These are phyloP conservation scores for Trichoderma guizhouense DNA, from an alignment of 2,329 filamentous ascomycete genomes.

Conservation along the genomic window DNA sequence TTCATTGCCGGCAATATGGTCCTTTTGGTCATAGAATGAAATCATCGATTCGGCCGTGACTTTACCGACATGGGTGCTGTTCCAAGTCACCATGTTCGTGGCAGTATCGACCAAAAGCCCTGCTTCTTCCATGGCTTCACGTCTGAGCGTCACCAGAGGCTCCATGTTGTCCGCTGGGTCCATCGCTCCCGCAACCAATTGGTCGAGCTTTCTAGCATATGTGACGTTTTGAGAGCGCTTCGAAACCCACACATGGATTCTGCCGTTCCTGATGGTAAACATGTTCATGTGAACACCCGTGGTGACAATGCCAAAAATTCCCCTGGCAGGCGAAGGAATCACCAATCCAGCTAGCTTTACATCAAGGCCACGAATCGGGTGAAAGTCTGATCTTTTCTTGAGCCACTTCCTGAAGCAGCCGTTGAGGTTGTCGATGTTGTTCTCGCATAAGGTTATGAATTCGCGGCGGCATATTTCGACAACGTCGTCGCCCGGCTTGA, in stretches of 20 bases:
- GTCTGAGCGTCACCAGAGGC: conserved; percentile 29
- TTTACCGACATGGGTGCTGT: conserved; percentile 24
- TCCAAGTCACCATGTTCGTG: conserved; percentile 22
- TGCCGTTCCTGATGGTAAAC: conserved; percentile 30
- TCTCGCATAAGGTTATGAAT: conserved; percentile 27
- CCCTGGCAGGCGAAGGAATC: conserved; percentile 33
- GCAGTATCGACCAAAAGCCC: conserved; percentile 27
- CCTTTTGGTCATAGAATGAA: conserved; percentile 36
- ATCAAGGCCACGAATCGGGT: conserved; percentile 30
- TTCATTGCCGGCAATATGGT: conserved; percentile 28
- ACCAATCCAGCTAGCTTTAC: conserved; percentile 23
- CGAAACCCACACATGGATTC: conserved; percentile 34
- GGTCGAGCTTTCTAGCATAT: conserved; percentile 36
- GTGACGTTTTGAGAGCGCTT: conserved; percentile 30
- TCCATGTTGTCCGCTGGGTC: conserved; percentile 28
- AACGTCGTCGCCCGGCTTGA: conserved; percentile 17
- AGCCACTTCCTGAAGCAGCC: conserved; percentile 30
- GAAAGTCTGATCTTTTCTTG: conserved; percentile 22
- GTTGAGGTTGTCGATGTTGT: conserved; percentile 27
- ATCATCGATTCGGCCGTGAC: conserved; percentile 27
- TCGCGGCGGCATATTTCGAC: conserved; percentile 22
- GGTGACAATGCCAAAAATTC: conserved; percentile 36
- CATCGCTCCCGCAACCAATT: conserved; percentile 37
- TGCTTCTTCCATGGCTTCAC: conserved; percentile 36
- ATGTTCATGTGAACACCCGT: conserved; percentile 38